Evolutionary conservation across 148 eudicot species (phyloP).

Genomic region (Rhododendron kiyosumense): DNA sequence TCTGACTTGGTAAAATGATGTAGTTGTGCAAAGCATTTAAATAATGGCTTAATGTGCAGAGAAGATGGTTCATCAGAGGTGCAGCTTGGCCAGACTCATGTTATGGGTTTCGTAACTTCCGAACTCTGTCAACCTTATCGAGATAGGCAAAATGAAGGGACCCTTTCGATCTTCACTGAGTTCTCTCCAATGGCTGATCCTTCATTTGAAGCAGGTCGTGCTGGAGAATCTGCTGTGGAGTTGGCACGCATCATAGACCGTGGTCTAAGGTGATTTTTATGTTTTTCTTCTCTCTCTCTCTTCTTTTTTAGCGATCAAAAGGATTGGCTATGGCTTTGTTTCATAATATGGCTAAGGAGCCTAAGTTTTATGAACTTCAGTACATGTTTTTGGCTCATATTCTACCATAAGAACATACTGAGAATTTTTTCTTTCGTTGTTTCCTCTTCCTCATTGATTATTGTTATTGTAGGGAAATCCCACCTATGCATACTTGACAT

Average conservation of each 20-base stretch:
- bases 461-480: not conserved
- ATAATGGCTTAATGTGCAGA: conserved; percentile 26
- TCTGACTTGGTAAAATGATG: not conserved
- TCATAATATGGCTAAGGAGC: conserved; percentile 1
- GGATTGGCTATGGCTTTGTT: not conserved
- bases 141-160: conserved; percentile 90
- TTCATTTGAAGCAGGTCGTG: conserved; percentile 83
- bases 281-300: not conserved
- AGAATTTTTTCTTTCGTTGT: not conserved
- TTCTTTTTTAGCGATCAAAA: not conserved
- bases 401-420: not conserved
- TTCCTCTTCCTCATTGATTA: not conserved
- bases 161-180: conserved; percentile 68
- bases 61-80: conserved; percentile 96
- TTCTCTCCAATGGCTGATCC: conserved; percentile 98
- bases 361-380: not conserved
- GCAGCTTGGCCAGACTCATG: conserved; percentile 88
- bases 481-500: not conserved
- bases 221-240: conserved; percentile 82
- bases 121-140: conserved; percentile 78
- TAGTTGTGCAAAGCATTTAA: not conserved
- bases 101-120: conserved; percentile 73
- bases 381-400: not conserved
- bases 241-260: conserved; percentile 89
- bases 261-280: conserved; percentile 61